Base-by-base conservation (phyloP, 345 rosid genomes). In the Salix exigua region DNA sequence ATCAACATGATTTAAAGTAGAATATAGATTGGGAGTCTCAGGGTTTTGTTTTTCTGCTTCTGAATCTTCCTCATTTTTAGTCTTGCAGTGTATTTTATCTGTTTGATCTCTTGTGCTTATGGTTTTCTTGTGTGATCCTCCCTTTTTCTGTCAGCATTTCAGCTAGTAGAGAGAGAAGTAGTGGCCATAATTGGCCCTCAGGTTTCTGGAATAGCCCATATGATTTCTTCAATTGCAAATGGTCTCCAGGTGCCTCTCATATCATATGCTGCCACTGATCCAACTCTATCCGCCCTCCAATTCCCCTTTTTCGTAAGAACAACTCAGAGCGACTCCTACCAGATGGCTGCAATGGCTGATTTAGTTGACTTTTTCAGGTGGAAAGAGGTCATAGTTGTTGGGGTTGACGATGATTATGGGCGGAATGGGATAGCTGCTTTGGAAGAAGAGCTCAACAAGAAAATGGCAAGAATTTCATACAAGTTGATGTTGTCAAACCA, bases 241-340 rank as follows among this genome's bases (percentile, higher is more conserved):
- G 87, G 90, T 40, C 89, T 94, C 61, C 88, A 88, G 63, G 84
- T 94, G 69, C 98, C 98, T 30, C 90, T 89, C 25, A 62, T 94
- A 71, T 94, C 98, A 26, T 92, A 82, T 79, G 95, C 92, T 48
- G 95, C 98, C 74, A 92, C 97, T 69, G 97, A 94, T 84, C 97
- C 97, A 23, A 89, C 94, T 74, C 89, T 94, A n/a, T 92, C 97
- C 19, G 88, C 97, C 28, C 88, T 83, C 58, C 97, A 94, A 25
- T 92, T 87, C 78, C 95, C 98, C 7, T 91, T 80, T 79, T 91
- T 92, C 70, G 70, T 91, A 68, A 91, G 95, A 77, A 91, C 89
- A 2, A 89, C 94, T 14, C 95, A 84, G 73, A 83, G 88, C 26
- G 98, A 94, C 83, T 81, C 83, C 66, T 81, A 85, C 74, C 98